Conservation (phyloP, 2,329 filamentous ascomycete species). For the Colletotrichum sojae region DNA sequence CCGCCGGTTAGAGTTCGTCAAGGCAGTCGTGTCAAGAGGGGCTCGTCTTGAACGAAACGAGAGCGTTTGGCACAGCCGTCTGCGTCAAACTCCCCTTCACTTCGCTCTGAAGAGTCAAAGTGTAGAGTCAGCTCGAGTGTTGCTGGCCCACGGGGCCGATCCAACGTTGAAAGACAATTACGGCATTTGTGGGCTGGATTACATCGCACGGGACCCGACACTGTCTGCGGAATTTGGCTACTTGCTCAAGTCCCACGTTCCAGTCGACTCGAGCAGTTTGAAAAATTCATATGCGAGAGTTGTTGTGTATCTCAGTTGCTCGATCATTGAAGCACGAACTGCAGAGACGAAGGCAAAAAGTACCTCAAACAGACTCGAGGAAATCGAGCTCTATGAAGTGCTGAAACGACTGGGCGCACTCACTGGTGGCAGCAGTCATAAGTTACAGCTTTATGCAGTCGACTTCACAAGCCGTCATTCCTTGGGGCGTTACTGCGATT, state of each 20-base stretch:
- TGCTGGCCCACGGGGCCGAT: conserved; percentile 2
- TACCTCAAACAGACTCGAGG: background rate
- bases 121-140: background rate
- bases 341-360: background rate
- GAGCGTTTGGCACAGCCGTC: background rate
- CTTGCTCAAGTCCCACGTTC: background rate
- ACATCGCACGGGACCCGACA: background rate
- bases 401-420: background rate
- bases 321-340: background rate
- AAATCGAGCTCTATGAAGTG: background rate
- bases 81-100: background rate
- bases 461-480: background rate
- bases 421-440: background rate
- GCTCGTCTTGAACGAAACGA: background rate
- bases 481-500: background rate
- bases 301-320: background rate
- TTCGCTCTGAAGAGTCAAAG: background rate
- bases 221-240: background rate
- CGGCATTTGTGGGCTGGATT: background rate
- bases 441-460: background rate
- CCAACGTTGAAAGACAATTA: background rate
- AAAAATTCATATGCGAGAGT: background rate
- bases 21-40: background rate
- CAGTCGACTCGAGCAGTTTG: background rate
- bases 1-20: background rate